A percentile compares a stretch with the other conserved stretches of the same genome.
These are phyloP conservation scores for Cubamyces sp. DNA, from an alignment of 768 basidiomycete species.

Conservation along the genomic window DNA sequence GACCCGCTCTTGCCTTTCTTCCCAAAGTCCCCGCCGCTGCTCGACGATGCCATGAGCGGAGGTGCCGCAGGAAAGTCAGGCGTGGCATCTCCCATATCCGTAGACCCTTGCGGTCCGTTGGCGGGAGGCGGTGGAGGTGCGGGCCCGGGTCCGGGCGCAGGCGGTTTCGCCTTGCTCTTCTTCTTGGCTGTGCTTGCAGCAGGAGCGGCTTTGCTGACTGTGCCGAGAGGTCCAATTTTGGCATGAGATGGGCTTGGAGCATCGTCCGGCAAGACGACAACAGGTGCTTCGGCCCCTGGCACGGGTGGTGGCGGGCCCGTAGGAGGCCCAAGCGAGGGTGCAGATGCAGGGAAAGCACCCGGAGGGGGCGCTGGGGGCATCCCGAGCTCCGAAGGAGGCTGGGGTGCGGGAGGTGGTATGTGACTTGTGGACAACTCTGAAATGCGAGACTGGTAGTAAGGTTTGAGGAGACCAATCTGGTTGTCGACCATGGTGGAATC, in stretches of 20 bases:
- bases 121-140: slow-evolving; percentile 6
- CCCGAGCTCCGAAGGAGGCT: slow-evolving; percentile 19
- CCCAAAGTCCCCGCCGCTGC: slow-evolving; percentile 22
- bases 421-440: slow-evolving; percentile 42
- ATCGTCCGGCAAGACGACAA: slow-evolving; percentile 65
- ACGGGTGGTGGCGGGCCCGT: slow-evolving; percentile 24
- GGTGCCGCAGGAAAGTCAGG: slow-evolving; percentile 3
- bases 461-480: slow-evolving; percentile 84
- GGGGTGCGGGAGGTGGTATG: slow-evolving; percentile 24
- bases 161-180: slow-evolving; percentile 50
- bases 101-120: background rate
- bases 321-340: background rate
- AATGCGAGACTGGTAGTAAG: slow-evolving; percentile 70
- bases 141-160: slow-evolving; percentile 17
- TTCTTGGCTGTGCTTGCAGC: slow-evolving; percentile 52
- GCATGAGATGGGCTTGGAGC: slow-evolving; percentile 55
- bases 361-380: background rate
- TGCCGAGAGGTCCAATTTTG: slow-evolving; percentile 82
- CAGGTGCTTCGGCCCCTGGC: slow-evolving; percentile 28
- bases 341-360: slow-evolving; percentile 16
- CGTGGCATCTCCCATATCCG: background rate
- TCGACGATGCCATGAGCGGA: slow-evolving; percentile 16
- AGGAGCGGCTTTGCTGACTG: slow-evolving; percentile 59
- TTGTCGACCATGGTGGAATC: slow-evolving; percentile 64
- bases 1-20: slow-evolving; percentile 32